Conservation (phyloP, 208 protist genomes). For the Acanthamoeba castellanii region DNA sequence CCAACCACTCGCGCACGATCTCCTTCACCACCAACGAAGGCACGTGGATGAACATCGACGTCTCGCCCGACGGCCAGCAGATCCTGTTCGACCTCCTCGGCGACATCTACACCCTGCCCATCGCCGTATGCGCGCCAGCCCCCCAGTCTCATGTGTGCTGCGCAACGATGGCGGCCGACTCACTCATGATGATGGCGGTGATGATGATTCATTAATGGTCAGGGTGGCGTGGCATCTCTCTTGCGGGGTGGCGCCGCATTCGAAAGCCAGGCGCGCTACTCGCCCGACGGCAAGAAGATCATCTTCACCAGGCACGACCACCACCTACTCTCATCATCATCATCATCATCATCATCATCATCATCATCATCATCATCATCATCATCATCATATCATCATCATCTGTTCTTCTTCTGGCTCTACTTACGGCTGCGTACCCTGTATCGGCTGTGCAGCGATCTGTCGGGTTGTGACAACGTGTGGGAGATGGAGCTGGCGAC, state of each 20-base stretch:
- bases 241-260: slow-evolving; percentile 13
- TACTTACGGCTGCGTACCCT: neutral
- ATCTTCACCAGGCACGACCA: slow-evolving; percentile 7
- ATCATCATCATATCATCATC: too few relatives aligned
- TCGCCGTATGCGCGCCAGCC: neutral
- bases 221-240: neutral
- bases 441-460: neutral
- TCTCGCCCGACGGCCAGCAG: slow-evolving; percentile 36
- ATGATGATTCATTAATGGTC: neutral
- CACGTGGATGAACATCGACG: slow-evolving; percentile 53
- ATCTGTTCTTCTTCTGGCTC: too few relatives aligned
- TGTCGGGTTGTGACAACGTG: slow-evolving; percentile 64
- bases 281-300: slow-evolving; percentile 30
- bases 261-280: slow-evolving; percentile 36
- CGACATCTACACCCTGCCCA: slow-evolving; percentile 66
- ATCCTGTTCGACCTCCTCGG: slow-evolving; percentile 70
- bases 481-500: slow-evolving; percentile 49
- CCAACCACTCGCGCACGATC: slow-evolving; percentile 41
- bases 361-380: neutral
- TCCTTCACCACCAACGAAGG: slow-evolving; percentile 39
- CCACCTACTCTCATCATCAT: too few relatives aligned
- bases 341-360: neutral
- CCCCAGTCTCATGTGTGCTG: neutral
- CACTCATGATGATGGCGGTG: too few relatives aligned
- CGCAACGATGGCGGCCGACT: too few relatives aligned